Base-by-base conservation (phyloP, 805 yeast genomes). In the Yarrowia deformans region DNA sequence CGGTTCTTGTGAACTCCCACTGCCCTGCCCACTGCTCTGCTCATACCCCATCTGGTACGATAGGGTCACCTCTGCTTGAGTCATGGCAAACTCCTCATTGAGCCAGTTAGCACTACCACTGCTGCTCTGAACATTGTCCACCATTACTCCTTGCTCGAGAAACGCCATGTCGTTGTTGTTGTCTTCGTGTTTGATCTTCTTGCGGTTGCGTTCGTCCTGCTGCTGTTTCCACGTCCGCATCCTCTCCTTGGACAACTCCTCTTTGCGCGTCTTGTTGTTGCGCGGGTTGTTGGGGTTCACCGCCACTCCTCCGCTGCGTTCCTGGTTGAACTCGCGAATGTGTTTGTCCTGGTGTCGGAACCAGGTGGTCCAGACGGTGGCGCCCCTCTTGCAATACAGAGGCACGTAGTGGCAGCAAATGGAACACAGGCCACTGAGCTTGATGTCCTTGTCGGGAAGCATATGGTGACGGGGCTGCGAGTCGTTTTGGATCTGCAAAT, bases 271-370 rank as follows among this genome's bases (percentile, higher is more conserved):
- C 42, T 60, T 60, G 66, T 43, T 43, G 42, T 60, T 60, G 12
- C 66, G 29, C 2, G 66, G 52, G 16, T 60, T 60, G 52, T 60
- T 60, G 34, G 5, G 52, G 18, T 60, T 60, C 3, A 32, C 42
- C 10, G 42, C 40, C n/a, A 37, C 56, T 8, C 56, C 56, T 18
- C 68, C 56, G 9, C 32, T 29, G 3, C 40, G 29, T 18, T 48
- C 29, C 48, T 63, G 68, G 50, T 63, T 63, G 32, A 19, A n/a
- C 46, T 48, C 23, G 7, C 56, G 68, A 10, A 63, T 37, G n/a
- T 63, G 68, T 13, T 48, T 37, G 23, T 63, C 68, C 68, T 63
- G 68, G n/a, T 63, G 56, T 8, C 68, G 46, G 39, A 63, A 63
- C 68, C 68, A 63, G 18, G 68, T 37, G 3, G 56, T 63, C 68